phyloP scores from a whole-genome alignment of 106 monocot genomes.

The Allium cepa region DNA sequence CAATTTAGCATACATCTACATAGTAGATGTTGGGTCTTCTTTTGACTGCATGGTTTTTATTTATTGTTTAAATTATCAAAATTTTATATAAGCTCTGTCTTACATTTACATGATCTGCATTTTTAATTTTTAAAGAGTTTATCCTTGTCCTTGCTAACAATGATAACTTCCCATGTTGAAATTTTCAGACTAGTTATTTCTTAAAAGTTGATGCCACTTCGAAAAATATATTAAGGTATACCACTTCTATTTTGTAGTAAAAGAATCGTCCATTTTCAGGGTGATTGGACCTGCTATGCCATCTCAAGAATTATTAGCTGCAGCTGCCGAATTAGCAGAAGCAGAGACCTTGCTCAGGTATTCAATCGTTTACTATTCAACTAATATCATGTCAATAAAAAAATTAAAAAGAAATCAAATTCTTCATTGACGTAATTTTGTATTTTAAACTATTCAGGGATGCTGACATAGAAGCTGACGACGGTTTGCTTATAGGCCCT shows the following conservation, averaged over 20 bases:
- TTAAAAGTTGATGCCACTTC: background rate
- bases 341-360: conserved; percentile 77
- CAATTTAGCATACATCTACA: too few relatives aligned
- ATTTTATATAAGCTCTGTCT: too few relatives aligned
- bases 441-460: conserved; percentile 52
- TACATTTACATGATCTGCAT: background rate
- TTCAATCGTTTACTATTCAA: background rate
- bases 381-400: too few relatives aligned
- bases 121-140: background rate
- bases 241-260: background rate
- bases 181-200: background rate
- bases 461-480: conserved; percentile 55
- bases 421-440: conserved; percentile 8
- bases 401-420: background rate
- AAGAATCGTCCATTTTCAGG: conserved; percentile 26
- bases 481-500: conserved; percentile 89
- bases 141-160: background rate
- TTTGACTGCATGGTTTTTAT: too few relatives aligned
- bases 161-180: background rate
- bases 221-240: background rate
- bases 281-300: conserved; percentile 99
- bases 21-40: too few relatives aligned
- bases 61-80: too few relatives aligned
- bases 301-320: conserved; percentile 81
- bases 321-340: conserved; percentile 85